phyloP scores from a whole-genome alignment of 169 alveolate genomes.

The Eimeria falciformis region DNA sequence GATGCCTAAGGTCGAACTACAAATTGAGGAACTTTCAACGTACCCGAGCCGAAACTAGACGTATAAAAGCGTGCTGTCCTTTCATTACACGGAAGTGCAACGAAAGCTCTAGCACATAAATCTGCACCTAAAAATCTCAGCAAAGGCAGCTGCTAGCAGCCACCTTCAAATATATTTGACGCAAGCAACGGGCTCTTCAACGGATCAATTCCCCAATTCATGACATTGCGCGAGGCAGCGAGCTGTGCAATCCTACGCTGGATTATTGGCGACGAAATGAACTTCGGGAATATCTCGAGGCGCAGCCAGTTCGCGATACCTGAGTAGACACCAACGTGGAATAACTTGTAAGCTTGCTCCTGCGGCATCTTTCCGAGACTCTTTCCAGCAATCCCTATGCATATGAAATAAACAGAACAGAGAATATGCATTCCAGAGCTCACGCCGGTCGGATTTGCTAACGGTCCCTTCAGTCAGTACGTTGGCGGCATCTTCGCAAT shows the following conservation, averaged over 20 bases:
- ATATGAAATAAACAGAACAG: neutral
- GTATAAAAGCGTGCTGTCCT: no score
- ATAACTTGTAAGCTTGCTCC: neutral
- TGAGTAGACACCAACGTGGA: neutral
- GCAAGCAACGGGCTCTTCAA: neutral
- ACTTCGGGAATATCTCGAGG: neutral
- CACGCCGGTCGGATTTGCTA: neutral
- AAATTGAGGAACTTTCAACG: no score
- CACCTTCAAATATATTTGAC: neutral
- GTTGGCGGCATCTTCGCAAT: neutral
- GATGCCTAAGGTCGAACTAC: no score
- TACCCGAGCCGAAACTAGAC: no score
- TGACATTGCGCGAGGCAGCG: neutral
- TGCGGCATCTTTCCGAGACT: no score
- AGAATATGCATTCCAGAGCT: neutral
- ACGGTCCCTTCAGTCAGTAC: neutral
- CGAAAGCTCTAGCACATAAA: neutral
- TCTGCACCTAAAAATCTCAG: neutral
- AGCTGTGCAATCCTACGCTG: slow-evolving; percentile 37
- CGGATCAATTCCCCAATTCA: neutral
- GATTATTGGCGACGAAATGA: slow-evolving; percentile 16
- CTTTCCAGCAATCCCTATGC: no score
- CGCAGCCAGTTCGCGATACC: slow-evolving; percentile 26
- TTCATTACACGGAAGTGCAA: neutral
- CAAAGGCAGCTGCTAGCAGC: neutral